Conservation (phyloP, 2,329 filamentous ascomycete species). For the Ascochyta clinopodiicola region DNA sequence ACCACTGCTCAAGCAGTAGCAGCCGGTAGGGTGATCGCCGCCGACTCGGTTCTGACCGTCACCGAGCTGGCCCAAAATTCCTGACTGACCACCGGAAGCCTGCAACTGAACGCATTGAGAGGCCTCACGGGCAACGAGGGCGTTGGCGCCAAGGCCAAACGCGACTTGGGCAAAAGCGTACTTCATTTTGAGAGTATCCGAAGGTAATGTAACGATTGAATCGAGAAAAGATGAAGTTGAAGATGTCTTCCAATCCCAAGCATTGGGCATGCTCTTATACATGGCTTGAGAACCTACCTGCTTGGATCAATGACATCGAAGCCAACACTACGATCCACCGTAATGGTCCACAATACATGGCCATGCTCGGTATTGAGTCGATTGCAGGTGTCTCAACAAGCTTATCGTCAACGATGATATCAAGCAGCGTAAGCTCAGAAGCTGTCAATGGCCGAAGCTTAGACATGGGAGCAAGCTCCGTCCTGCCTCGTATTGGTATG, state of each 20-base stretch:
- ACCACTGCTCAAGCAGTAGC: constrained; percentile 61
- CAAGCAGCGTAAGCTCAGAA: constrained; percentile 14
- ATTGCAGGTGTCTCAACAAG: constrained; percentile 1
- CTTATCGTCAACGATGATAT: constrained; percentile 24
- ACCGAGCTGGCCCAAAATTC: constrained; percentile 64
- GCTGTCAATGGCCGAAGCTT: constrained; percentile 5
- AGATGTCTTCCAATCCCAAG: background rate
- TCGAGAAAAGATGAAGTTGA: background rate
- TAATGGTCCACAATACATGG: constrained; percentile 1
- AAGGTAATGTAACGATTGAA: constrained; percentile 5
- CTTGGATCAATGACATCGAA: constrained; percentile 12
- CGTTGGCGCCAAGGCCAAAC: constrained; percentile 32
- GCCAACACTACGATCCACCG: background rate
- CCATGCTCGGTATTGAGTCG: constrained; percentile 10
- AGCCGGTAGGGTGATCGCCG: constrained; percentile 54
- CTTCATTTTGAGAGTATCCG: constrained; percentile 25
- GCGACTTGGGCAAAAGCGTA: constrained; percentile 28
- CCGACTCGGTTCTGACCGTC: constrained; percentile 69
- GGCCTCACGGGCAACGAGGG: constrained; percentile 27
- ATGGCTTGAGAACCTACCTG: background rate
- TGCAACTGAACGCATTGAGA: constrained; percentile 28
- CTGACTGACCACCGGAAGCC: constrained; percentile 43
- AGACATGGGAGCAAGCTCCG: constrained; percentile 5
- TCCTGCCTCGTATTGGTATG: background rate
- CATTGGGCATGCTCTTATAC: background rate